Conservation (phyloP, 345 rosid genomes). For the Nephelium lappaceum region DNA sequence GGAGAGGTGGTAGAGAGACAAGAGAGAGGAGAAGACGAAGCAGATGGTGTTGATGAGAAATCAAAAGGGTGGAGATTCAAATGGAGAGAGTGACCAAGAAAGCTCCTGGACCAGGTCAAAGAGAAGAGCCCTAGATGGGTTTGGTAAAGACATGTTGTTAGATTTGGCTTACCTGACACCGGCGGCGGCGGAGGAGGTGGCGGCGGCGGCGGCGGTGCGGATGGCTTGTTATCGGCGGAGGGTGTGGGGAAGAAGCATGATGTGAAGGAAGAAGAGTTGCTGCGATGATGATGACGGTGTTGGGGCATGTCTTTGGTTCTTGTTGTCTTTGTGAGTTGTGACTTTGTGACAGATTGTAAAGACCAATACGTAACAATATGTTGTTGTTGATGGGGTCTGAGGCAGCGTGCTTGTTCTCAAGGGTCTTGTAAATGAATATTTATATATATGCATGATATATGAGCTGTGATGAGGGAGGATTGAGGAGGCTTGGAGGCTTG, state of each 20-base stretch:
- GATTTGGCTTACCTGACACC: conserved; percentile 48
- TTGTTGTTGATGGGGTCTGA: not conserved
- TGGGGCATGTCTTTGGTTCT: conserved; percentile 47
- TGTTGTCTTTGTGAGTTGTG: not conserved
- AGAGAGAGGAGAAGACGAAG: conserved; percentile 35
- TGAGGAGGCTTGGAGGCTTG: no score
- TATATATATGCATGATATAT: not conserved
- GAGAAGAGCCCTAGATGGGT: conserved; percentile 80
- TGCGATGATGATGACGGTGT: not conserved
- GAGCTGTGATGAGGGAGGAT: no score
- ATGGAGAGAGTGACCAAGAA: conserved; percentile 79
- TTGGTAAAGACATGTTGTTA: conserved; percentile 72
- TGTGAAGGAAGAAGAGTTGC: conserved; percentile 43
- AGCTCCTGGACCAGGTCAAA: conserved; percentile 78
- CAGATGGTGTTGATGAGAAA: conserved; percentile 13
- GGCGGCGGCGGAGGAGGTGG: conserved; percentile 30
- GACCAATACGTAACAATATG: no score
- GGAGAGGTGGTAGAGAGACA: conserved; percentile 45
- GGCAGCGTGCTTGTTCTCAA: not conserved
- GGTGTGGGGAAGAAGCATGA: conserved; percentile 51
- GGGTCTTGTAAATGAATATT: conserved; percentile 25
- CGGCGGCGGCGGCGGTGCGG: conserved; percentile 19
- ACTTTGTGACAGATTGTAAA: no score
- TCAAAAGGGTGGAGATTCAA: conserved; percentile 70
- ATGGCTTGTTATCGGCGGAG: conserved; percentile 19